A percentile compares a stretch with the other conserved stretches of the same genome.
These are phyloP conservation scores for Ustanciosporium gigantosporum DNA, from an alignment of 1,284 basidiomycete genomes.

Conservation along the genomic window DNA sequence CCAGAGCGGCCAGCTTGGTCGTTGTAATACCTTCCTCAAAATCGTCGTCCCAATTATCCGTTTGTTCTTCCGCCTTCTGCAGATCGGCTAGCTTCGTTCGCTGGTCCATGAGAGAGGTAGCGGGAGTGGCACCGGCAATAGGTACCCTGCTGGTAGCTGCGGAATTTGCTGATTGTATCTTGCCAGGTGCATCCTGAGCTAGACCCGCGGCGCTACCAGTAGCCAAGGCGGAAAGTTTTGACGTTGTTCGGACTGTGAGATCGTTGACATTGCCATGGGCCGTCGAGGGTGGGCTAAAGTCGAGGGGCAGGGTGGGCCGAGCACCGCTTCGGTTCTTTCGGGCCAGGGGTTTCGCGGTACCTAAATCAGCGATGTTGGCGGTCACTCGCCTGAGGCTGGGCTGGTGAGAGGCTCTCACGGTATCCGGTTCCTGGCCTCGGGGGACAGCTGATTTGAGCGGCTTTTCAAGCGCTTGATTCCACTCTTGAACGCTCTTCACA, in stretches of 20 bases:
- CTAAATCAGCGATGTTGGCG: conserved; percentile 24
- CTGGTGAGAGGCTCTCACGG: conserved; percentile 25
- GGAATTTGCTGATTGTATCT: conserved; percentile 3
- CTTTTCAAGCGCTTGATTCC: conserved; percentile 94
- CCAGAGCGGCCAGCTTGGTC: conserved; percentile 75
- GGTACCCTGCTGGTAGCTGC: conserved; percentile 15
- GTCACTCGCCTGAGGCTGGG: conserved; percentile 34
- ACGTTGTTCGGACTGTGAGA: neutral
- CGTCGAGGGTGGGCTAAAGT: conserved; percentile 28
- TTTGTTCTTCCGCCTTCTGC: conserved; percentile 69
- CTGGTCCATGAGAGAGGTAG: conserved; percentile 41
- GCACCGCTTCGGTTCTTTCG: conserved; percentile 10
- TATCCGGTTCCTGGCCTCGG: conserved; percentile 21
- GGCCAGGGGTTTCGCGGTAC: conserved; percentile 28
- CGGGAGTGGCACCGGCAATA: conserved; percentile 38
- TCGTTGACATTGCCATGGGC: conserved; percentile 1
- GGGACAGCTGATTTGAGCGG: conserved; percentile 61
- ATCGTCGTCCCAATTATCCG: conserved; percentile 96
- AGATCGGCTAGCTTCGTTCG: conserved; percentile 57
- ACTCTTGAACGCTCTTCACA: conserved; percentile 91
- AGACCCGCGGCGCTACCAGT: neutral
- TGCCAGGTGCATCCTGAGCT: neutral
- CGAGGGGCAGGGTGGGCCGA: conserved; percentile 30
- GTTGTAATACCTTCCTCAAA: conserved; percentile 91
- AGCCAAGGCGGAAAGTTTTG: neutral